Evolutionary conservation across 805 yeast species (phyloP).

Genomic region (Candida vaughaniae): DNA sequence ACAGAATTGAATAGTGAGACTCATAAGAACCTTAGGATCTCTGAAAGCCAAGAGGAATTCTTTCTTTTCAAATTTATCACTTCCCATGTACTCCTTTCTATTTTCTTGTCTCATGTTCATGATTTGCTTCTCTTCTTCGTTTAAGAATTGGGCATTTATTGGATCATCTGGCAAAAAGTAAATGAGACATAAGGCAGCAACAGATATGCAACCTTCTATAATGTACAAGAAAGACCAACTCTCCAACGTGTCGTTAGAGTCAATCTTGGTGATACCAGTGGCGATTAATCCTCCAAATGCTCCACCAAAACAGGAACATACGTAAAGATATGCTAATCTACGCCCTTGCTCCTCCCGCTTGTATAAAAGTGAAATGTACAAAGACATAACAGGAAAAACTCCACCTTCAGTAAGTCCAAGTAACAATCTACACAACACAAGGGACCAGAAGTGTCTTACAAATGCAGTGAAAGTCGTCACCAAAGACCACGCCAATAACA

Average conservation of each 20-base stretch:
- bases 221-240: constrained; percentile 55
- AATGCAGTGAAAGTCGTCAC: constrained; percentile 36
- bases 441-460: constrained; percentile 38
- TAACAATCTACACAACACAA: constrained; percentile 47
- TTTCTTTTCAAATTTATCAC: constrained; percentile 24
- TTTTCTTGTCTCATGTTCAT: constrained; percentile 32
- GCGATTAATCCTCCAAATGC: constrained; percentile 58
- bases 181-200: constrained; percentile 32
- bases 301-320: constrained; percentile 50
- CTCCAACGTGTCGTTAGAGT: constrained; percentile 24
- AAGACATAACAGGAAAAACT: constrained; percentile 48
- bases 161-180: constrained; percentile 42
- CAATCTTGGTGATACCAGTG: constrained; percentile 37
- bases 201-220: constrained; percentile 46
- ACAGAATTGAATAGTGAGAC: constrained; percentile 41
- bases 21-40: constrained; percentile 21
- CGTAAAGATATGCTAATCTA: constrained; percentile 36
- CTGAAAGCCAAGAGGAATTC: constrained; percentile 30
- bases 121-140: constrained; percentile 36
- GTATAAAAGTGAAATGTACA: constrained; percentile 23
- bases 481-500: constrained; percentile 19
- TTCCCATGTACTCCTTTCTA: constrained; percentile 36
- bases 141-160: constrained; percentile 35
- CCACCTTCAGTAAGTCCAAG: constrained; percentile 55
- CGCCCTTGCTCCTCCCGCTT: constrained; percentile 16